Evolutionary conservation across 2,329 filamentous ascomycete genomes (phyloP), one percentile per base, ranked within the genome.

Genomic region (Colletotrichum tamarilloi): DNA sequence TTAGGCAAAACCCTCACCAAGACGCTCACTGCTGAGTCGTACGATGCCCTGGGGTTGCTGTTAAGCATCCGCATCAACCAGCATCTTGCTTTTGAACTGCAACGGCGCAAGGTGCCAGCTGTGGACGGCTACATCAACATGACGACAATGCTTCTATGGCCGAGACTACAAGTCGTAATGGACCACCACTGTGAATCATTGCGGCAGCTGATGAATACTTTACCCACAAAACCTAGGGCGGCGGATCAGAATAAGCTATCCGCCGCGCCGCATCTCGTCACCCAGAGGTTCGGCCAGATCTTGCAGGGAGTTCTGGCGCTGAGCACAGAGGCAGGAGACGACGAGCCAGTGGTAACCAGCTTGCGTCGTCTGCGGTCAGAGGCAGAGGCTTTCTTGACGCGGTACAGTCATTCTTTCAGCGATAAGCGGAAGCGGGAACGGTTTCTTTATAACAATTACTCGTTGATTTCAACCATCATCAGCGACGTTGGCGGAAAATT

Each of bases 381-480:
- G 80, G 93, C 96, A 55, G 95, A 98, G 82, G 89, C 90, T 0
- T 97, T 98, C 76, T 82, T 99, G 74, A 90, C 90, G 6, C 95
- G 93, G 80, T 87, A 95, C 72, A 93, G 94, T 79, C 93, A 94
- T 77, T 86, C 87, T 0, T 94, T 95, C 75, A 91, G 90, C 24
- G 96, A 98, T 78, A 88, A 90, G 75, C 90, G 94, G 80, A 97
- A 97, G 84, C 88, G 93, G 76, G 93, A 96, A 77, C 88, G 97
- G 57, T 98, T 98, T 80, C 82, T 99, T 78, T 97, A 94, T 80
- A 99, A 98, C 81, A 99, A 99, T 82, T 98, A 97, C 82, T 97
- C 94, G 67, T 87, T 99, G 75, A 90, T 99, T n/a, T 87, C 95
- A 78, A 98, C 97, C 12, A 98, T 99, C 75, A 93, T 99, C 76